Base-by-base conservation (phyloP, 2,329 filamentous ascomycete genomes). In the Cadophora gregata region DNA sequence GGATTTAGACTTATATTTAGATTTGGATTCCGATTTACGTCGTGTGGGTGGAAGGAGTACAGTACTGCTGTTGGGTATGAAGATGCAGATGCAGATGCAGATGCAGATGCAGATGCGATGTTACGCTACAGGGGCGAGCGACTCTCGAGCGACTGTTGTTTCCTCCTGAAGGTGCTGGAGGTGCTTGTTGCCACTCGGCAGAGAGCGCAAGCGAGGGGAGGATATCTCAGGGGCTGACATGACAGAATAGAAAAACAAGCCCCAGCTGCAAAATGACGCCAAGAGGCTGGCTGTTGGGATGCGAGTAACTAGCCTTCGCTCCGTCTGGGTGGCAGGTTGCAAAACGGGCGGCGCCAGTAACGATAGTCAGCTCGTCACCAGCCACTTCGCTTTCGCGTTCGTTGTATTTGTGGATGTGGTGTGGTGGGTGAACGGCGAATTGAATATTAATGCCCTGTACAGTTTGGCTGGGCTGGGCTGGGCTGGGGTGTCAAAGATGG, bases 201-300 rank as follows among this genome's bases (percentile, higher is more conserved):
- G n/a, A n/a, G 19, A 47, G 48, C 12, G 29, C 48, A 51, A 51
- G 48, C 48, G 48, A 51, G 48, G 42, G 38, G 10, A 19, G 10
- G 14, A 45, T 4, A 45, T 21, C 19, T 21, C 42, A 47, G 42
- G 42, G 42, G 42, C 21, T 21, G 42, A 47, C n/a, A 21, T 19
- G 42, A 45, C 19, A 6, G 12, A 16, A 42, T 12, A 19, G 8
- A 16, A 16, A 1, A 16, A 16, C 25, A 51, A 16, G 48, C 9
- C 25, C n/a, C 48, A 53, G 56, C 47, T 65, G 63, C 59, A 65
- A 27, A 56, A 47, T 58, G 59, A 65, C 59, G 63, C 58, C 63
- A 48, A 50, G 62, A 21, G 21, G 31, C 19, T 25, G 29, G 19
- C 21, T 56, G 19, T 58, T 58, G 38, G 38, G 55, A 45, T 47